Evolutionary conservation across 2,329 filamentous ascomycete species (phyloP).

Genomic region (Exophiala sp.): DNA sequence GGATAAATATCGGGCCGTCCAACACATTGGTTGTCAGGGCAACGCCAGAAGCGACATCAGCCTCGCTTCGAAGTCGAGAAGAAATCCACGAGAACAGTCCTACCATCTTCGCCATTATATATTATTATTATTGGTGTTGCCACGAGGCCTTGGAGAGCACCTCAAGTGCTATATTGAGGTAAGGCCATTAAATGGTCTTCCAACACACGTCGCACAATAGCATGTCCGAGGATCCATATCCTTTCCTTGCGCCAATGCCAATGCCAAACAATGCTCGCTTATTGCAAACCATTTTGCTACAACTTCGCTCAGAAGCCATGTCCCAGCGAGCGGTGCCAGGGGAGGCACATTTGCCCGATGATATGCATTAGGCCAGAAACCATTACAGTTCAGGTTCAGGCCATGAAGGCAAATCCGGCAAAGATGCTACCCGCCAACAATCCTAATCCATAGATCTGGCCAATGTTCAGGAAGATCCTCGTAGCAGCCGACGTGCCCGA

Average conservation of each 20-base stretch:
- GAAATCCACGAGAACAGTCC: neutral
- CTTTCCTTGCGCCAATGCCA: conserved; percentile 16
- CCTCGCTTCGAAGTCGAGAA: neutral
- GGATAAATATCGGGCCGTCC: conserved; percentile 10
- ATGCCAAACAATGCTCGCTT: conserved; percentile 2
- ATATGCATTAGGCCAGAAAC: neutral
- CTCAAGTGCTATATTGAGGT: too few species aligned
- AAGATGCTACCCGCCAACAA: conserved; percentile 51
- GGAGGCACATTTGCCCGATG: conserved; percentile 2
- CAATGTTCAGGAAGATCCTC: conserved; percentile 46
- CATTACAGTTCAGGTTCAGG: conserved; percentile 35
- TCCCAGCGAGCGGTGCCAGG: too few species aligned
- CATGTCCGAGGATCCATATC: neutral
- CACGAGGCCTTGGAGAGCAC: too few species aligned
- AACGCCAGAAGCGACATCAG: neutral
- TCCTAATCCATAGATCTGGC: conserved; percentile 52
- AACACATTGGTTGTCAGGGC: conserved; percentile 7
- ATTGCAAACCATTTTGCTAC: neutral
- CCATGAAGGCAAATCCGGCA: conserved; percentile 51
- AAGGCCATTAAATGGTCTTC: neutral
- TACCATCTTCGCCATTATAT: neutral
- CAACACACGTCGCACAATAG: neutral
- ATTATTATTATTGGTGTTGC: neutral
- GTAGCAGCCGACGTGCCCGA: conserved; percentile 29
- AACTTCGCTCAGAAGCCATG: conserved; percentile 7